phyloP scores from a whole-genome alignment of 2,329 filamentous ascomycete species.

The Ophiostoma tasmaniense region DNA sequence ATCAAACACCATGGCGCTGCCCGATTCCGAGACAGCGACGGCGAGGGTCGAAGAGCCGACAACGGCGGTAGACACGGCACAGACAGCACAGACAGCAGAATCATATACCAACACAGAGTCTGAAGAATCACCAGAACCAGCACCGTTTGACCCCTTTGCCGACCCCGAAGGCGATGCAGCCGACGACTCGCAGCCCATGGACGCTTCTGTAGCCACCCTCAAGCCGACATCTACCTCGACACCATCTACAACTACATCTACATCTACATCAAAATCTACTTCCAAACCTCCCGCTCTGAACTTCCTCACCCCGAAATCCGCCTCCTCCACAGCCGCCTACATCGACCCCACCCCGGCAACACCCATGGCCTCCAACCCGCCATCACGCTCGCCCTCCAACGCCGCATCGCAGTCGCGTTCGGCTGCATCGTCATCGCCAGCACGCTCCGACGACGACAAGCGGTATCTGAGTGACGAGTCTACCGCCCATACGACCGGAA shows the following conservation, averaged over 20 bases:
- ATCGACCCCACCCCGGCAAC: conserved; percentile 52
- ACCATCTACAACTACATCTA: conserved; percentile 33
- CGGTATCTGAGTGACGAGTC: conserved; percentile 42
- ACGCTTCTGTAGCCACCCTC: conserved; percentile 39
- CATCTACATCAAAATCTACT: conserved; percentile 27
- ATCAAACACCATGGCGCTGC: conserved; percentile 1
- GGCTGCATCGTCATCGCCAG: conserved; percentile 42
- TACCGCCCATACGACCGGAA: conserved; percentile 28
- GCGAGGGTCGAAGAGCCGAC: not conserved
- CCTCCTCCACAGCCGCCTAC: conserved; percentile 37
- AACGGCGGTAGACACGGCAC: not conserved
- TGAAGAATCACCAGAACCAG: not conserved
- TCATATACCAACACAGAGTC: not conserved
- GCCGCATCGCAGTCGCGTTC: conserved; percentile 26
- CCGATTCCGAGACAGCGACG: not conserved
- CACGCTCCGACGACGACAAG: conserved; percentile 39
- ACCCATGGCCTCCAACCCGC: conserved; percentile 43
- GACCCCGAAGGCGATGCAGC: conserved; percentile 11
- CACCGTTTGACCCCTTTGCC: conserved; percentile 12
- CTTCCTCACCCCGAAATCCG: conserved; percentile 36
- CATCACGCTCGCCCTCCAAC: conserved; percentile 51
- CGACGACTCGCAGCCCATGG: conserved; percentile 10
- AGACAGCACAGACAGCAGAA: not conserved
- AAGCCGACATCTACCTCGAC: conserved; percentile 42
- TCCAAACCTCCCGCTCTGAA: conserved; percentile 23